Percentiles rank a stretch among this genome's conserved stretches.
Evolutionary conservation across 1,284 basidiomycete species (phyloP).

Genomic region (Agaricales sp.): DNA sequence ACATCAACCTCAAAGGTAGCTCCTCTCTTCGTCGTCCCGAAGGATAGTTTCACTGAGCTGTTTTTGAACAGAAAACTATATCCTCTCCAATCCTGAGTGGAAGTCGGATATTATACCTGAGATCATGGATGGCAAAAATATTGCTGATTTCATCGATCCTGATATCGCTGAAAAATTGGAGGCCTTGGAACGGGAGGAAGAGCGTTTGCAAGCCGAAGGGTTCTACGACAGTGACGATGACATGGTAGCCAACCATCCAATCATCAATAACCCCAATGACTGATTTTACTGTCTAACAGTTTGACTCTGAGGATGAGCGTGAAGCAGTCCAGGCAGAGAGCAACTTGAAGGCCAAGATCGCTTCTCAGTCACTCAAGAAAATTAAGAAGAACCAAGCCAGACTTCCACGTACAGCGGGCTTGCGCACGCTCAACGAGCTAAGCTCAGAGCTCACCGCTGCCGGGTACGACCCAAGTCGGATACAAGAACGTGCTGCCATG

Average conservation of each 20-base stretch:
- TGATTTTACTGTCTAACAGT: slow-evolving; percentile 27
- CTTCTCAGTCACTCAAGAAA: slow-evolving; percentile 78
- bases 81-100: slow-evolving; percentile 89
- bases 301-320: slow-evolving; percentile 89
- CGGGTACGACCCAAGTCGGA: slow-evolving; percentile 82
- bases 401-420: slow-evolving; percentile 79
- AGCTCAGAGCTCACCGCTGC: slow-evolving; percentile 74
- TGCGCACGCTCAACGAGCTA: slow-evolving; percentile 84
- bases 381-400: slow-evolving; percentile 78
- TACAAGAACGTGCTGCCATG: slow-evolving; percentile 81
- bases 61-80: slow-evolving; percentile 65
- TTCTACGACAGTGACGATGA: slow-evolving; percentile 90
- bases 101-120: slow-evolving; percentile 95
- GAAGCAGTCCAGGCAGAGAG: slow-evolving; percentile 62
- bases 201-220: slow-evolving; percentile 85
- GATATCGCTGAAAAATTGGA: slow-evolving; percentile 97
- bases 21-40: slow-evolving; percentile 4
- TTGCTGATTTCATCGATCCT: slow-evolving; percentile 99
- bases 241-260: slow-evolving; percentile 40
- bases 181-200: slow-evolving; percentile 95
- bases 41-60: slow-evolving; percentile 8
- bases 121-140: slow-evolving; percentile 96
- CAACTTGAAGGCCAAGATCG: slow-evolving; percentile 65
- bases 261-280: slow-evolving; percentile 2
- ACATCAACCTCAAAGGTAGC: slow-evolving; percentile 79